A percentile compares a stretch with the other conserved stretches of the same genome.
These are phyloP conservation scores for Discostella stelligeroides DNA, from an alignment of 108 stramenopile genomes.

Conservation along the genomic window DNA sequence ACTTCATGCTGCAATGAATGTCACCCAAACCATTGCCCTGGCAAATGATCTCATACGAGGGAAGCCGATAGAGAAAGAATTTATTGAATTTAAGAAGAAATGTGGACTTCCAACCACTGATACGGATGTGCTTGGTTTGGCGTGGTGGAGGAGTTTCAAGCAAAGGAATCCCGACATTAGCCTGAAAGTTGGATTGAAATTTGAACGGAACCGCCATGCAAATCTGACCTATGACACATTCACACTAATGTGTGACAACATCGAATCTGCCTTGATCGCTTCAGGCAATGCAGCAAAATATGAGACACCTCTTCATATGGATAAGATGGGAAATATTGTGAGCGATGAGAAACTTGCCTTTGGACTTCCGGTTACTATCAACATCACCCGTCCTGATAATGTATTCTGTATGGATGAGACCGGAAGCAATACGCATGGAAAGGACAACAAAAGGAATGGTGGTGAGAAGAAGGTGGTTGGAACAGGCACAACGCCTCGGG, in stretches of 20 bases:
- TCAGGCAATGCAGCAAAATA: background rate
- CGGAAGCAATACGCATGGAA: too few species aligned
- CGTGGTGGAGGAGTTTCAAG: background rate
- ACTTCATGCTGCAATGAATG: background rate
- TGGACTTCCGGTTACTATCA: too few species aligned
- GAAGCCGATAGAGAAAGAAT: background rate
- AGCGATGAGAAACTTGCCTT: too few species aligned
- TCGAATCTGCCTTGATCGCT: background rate
- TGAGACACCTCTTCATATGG: background rate
- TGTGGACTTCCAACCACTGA: background rate
- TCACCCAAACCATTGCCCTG: background rate
- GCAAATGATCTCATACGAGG: background rate
- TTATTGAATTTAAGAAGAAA: background rate
- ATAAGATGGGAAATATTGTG: too few species aligned
- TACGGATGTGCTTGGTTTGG: background rate
- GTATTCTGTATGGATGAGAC: too few species aligned
- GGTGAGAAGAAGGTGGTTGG: too few species aligned
- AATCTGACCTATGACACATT: background rate
- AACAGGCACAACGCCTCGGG: too few species aligned
- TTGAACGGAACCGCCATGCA: background rate
- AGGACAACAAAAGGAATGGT: too few species aligned
- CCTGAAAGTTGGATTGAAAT: background rate
- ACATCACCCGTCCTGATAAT: too few species aligned
- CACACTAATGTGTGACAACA: background rate
- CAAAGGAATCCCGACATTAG: background rate